A percentile compares a stretch with the other conserved stretches of the same genome.
These are phyloP conservation scores for Phytophthora litchii DNA, from an alignment of 352 stramenopile genomes.

Conservation along the genomic window DNA sequence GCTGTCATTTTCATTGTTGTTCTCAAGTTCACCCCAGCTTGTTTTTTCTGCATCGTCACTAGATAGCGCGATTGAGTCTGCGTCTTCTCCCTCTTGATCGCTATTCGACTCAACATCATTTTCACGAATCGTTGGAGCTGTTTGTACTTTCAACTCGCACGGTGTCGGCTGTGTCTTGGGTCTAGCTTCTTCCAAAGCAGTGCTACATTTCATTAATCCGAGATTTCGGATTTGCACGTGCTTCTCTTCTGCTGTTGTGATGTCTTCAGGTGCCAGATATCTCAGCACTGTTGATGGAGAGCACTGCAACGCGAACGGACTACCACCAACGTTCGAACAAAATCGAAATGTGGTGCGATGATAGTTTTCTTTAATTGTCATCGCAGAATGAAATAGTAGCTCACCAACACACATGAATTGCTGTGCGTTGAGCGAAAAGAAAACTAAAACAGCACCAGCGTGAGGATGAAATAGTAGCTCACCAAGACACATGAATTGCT, in stretches of 20 bases:
- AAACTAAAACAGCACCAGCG: slow-evolving; percentile 48
- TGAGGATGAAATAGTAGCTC: slow-evolving; percentile 57
- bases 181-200: slow-evolving; percentile 14
- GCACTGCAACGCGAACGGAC: slow-evolving; percentile 58
- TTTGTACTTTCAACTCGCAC: slow-evolving; percentile 1
- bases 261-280: slow-evolving; percentile 39
- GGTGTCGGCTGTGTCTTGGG: neutral
- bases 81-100: slow-evolving; percentile 8
- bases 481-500: slow-evolving; percentile 74
- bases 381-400: slow-evolving; percentile 56
- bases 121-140: slow-evolving; percentile 17
- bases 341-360: slow-evolving; percentile 45
- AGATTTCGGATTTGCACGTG: slow-evolving; percentile 33
- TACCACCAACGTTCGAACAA: slow-evolving; percentile 68
- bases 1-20: neutral
- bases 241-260: slow-evolving; percentile 53
- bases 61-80: neutral
- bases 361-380: slow-evolving; percentile 57
- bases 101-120: slow-evolving; percentile 16
- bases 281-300: slow-evolving; percentile 59
- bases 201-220: slow-evolving; percentile 24
- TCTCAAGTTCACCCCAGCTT: neutral
- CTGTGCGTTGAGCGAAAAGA: slow-evolving; percentile 74
- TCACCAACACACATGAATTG: slow-evolving; percentile 73
- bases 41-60: neutral